Conservation (phyloP, 305 asterid genomes). For the Solanum hybrid region DNA sequence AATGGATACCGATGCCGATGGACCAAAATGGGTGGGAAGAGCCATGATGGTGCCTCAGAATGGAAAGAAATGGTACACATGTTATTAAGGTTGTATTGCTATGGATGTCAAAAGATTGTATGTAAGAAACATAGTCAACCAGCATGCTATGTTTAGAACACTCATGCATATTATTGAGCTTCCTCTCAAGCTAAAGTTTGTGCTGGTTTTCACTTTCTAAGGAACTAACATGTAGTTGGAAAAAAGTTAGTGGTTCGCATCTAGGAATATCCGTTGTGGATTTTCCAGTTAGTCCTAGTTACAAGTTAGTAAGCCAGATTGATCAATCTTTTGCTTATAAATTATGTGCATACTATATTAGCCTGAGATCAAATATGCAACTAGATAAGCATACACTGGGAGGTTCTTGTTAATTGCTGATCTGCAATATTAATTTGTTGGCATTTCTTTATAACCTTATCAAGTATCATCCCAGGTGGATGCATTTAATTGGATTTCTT, state of each 20-base stretch:
- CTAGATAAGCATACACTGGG: not conserved
- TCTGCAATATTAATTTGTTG: slow-evolving; percentile 1
- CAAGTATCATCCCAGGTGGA: slow-evolving; percentile 83
- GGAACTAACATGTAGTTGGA: not conserved
- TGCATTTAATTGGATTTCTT: slow-evolving; percentile 95
- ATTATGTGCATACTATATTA: not conserved
- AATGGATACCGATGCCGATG: slow-evolving; percentile 91
- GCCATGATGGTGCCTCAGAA: slow-evolving; percentile 55
- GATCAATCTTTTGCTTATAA: not conserved
- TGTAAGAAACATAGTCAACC: not conserved
- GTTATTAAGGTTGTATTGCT: not conserved
- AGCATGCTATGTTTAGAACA: not conserved
- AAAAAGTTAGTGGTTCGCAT: not conserved
- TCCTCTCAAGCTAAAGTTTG: not conserved
- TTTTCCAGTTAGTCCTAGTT: not conserved
- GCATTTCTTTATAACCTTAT: slow-evolving; percentile 43
- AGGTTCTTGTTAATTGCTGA: not conserved
- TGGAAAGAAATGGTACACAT: slow-evolving; percentile 89
- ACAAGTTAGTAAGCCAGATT: not conserved
- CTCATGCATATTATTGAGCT: not conserved
- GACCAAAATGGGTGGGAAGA: slow-evolving; percentile 90
- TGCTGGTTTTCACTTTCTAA: not conserved
- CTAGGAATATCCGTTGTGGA: not conserved
- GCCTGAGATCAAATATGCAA: not conserved
- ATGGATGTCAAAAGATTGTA: not conserved